A percentile compares a stretch with the other conserved stretches of the same genome.
phyloP scores from a whole-genome alignment of 2,329 filamentous ascomycete genomes.

The Arthrinium puccinioides region DNA sequence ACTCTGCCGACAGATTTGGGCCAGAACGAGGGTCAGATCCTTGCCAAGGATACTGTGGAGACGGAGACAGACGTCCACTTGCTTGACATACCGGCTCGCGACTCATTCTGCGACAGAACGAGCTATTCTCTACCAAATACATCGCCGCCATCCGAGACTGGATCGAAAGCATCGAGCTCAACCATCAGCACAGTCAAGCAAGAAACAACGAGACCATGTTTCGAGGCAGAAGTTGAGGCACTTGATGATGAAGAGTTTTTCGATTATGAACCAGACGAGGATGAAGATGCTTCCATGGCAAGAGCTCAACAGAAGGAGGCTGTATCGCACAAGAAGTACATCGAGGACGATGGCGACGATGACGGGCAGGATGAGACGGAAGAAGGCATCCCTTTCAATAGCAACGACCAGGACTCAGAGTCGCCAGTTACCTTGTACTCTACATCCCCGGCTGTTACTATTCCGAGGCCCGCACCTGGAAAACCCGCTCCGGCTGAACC shows the following conservation, averaged over 20 bases:
- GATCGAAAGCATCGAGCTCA: constrained; percentile 4
- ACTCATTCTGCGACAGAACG: constrained; percentile 15
- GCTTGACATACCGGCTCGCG: constrained; percentile 18
- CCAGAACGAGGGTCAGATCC: constrained; percentile 6
- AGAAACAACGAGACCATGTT: constrained; percentile 5
- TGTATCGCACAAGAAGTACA: constrained; percentile 17
- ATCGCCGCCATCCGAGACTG: neutral
- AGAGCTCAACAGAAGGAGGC: constrained; percentile 13
- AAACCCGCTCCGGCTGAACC: constrained; percentile 20
- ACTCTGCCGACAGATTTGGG: neutral
- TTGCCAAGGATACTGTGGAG: constrained; percentile 6
- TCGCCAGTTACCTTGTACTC: constrained; percentile 26
- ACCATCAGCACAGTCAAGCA: constrained; percentile 4
- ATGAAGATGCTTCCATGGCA: constrained; percentile 1
- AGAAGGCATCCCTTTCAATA: constrained; percentile 9
- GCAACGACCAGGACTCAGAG: constrained; percentile 8
- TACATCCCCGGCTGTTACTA: constrained; percentile 36
- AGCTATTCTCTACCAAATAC: constrained; percentile 15
- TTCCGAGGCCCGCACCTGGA: constrained; percentile 22
- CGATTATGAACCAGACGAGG: constrained; percentile 33
- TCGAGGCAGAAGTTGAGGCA: constrained; percentile 7
- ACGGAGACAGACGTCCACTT: constrained; percentile 15
- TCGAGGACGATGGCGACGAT: constrained; percentile 23
- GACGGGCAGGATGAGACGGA: constrained; percentile 19
- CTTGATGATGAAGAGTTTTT: constrained; percentile 37